Base-by-base conservation (phyloP, 1,284 basidiomycete genomes). In the Irpex lacteus region DNA sequence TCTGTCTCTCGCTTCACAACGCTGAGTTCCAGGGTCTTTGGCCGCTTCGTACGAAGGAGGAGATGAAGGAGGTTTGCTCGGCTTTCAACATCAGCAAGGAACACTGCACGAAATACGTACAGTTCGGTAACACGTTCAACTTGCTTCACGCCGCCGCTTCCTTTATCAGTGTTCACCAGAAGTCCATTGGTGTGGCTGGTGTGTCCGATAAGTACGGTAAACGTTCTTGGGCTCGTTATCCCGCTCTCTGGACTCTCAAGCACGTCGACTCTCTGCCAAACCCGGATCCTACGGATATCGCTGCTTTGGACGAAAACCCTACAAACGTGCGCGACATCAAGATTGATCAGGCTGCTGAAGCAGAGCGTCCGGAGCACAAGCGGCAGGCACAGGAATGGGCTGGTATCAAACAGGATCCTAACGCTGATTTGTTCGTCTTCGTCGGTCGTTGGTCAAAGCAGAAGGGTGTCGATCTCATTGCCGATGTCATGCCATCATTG, bases 391-490 rank as follows among this genome's bases (percentile, higher is more conserved):
- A 97, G 71, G 93, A 96, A 76, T 96, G 95, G 95, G 95, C 95
- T 49, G 88, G 89, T 60, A 89, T 97, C 76, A 91, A 89, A 74
- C 94, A 96, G 74, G 94, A 96, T 72, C 91, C 95, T 2, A 81
- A 92, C 60, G 89, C 94, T 2, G 94, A 96, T 75, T 76, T 97
- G 56, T 96, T 96, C 74, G 94, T 97, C 69, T 96, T 97, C 77
- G 95, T 97, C 69, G 95, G 95, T 75, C 91, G 95, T 70, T 96
- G 95, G 95, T 97, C 95, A 3, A 96, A 96, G 78, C 95, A 97
- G 76, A 97, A 97, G 79, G 95, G 94, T 76, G 94, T 97, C 36
- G 95, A 97, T 79, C 80, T 97, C 59, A 97, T 97, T 70, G 95
- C 95, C 8, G 95, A 97, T 78, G 89, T 95, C 69, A 93, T 96